Evolutionary conservation across 768 basidiomycete species (phyloP).

Genomic region (Boletus coccyginus): DNA sequence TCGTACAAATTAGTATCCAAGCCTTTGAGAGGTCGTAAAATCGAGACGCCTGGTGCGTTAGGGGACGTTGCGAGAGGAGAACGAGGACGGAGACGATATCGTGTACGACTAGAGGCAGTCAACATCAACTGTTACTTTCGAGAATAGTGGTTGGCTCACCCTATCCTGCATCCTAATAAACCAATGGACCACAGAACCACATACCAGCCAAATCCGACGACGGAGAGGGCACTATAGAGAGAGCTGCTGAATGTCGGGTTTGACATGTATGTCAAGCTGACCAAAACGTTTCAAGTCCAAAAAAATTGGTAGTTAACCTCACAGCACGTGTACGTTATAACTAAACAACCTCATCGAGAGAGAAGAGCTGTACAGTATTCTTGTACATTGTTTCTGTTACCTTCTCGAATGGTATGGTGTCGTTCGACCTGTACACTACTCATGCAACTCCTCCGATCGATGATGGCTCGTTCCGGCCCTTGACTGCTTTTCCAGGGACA

Average conservation of each 20-base stretch:
- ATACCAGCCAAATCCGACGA: constrained; percentile 60
- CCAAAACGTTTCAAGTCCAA: not conserved
- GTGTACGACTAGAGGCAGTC: constrained; percentile 55
- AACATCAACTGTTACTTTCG: not conserved
- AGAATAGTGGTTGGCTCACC: constrained; percentile 48
- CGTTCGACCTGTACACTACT: constrained; percentile 53
- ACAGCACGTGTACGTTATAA: constrained; percentile 12
- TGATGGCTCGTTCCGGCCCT: constrained; percentile 75
- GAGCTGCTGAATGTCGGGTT: constrained; percentile 1
- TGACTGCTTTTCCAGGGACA: constrained; percentile 56
- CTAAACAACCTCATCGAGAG: constrained; percentile 36
- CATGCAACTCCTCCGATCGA: constrained; percentile 69
- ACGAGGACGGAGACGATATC: constrained; percentile 67
- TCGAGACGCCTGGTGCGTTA: constrained; percentile 82
- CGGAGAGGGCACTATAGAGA: constrained; percentile 24
- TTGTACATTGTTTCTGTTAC: constrained; percentile 56
- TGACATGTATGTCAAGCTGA: constrained; percentile 9
- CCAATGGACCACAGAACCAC: constrained; percentile 59
- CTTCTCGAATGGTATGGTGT: constrained; percentile 48
- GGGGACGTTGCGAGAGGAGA: constrained; percentile 56
- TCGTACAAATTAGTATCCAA: constrained; percentile 95
- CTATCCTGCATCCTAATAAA: constrained; percentile 62
- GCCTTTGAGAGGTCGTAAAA: constrained; percentile 92
- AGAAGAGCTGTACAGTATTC: constrained; percentile 64
- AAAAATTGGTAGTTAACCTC: not conserved